Evolutionary conservation across 495 filamentous ascomycete species (phyloP).

Genomic region (Podospora appendiculata): DNA sequence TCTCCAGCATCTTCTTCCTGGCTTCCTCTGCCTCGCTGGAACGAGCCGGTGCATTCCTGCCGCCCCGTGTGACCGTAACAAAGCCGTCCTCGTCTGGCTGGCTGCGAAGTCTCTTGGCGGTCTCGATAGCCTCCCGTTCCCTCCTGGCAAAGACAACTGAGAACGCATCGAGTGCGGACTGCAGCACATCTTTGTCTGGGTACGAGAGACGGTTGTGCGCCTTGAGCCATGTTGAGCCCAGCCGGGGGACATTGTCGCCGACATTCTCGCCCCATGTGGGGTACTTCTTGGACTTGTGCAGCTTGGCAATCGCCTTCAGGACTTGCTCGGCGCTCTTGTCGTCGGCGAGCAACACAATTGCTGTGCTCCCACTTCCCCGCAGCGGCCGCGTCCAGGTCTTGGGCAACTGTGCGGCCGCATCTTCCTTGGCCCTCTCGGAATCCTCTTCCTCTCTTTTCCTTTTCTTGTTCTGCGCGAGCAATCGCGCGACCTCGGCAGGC

Average conservation of each 20-base stretch:
- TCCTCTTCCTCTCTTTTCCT: slow-evolving; percentile 54
- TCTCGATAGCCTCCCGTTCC: slow-evolving; percentile 57
- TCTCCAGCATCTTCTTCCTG: slow-evolving; percentile 67
- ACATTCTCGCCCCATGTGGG: slow-evolving; percentile 53
- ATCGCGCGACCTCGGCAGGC: slow-evolving; percentile 31
- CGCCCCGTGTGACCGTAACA: slow-evolving; percentile 75
- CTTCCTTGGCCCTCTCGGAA: slow-evolving; percentile 42
- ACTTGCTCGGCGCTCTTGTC: slow-evolving; percentile 61
- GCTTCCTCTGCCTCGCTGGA: slow-evolving; percentile 67
- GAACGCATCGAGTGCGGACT: slow-evolving; percentile 69
- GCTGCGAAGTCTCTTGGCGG: slow-evolving; percentile 55
- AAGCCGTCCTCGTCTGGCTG: slow-evolving; percentile 94
- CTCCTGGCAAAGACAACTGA: slow-evolving; percentile 64
- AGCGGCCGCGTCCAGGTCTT: slow-evolving; percentile 69
- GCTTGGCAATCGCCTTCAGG: slow-evolving; percentile 62
- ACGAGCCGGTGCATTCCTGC: slow-evolving; percentile 62
- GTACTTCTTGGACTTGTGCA: slow-evolving; percentile 47
- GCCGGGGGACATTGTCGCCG: slow-evolving; percentile 39
- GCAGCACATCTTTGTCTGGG: slow-evolving; percentile 54
- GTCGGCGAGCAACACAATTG: slow-evolving; percentile 78
- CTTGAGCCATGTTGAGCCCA: slow-evolving; percentile 58
- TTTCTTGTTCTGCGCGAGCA: slow-evolving; percentile 53
- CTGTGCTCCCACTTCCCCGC: slow-evolving; percentile 64
- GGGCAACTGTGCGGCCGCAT: slow-evolving; percentile 50
- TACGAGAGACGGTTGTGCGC: slow-evolving; percentile 60